These are phyloP conservation scores for Achlya hypogyna DNA, from an alignment of 352 stramenopile genomes.

Conservation along the genomic window DNA sequence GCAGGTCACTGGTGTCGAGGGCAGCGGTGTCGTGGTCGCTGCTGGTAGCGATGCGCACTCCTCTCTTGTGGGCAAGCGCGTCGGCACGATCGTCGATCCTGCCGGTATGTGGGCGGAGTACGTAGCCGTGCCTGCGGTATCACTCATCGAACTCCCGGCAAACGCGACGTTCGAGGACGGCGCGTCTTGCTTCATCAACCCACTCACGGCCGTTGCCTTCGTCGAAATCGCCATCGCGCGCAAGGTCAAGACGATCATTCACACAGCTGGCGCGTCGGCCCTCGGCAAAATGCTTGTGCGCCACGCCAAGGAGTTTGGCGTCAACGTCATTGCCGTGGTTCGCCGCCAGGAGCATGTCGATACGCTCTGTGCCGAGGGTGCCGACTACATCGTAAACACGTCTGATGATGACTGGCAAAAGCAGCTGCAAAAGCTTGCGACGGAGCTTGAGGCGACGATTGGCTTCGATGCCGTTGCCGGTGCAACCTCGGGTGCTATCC, in stretches of 20 bases:
- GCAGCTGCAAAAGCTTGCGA: conserved; percentile 9
- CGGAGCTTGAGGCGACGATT: conserved; percentile 17
- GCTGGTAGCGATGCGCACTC: conserved; percentile 4
- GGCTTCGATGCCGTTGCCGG: conserved; percentile 21
- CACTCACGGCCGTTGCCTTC: conserved; percentile 22
- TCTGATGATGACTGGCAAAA: not conserved
- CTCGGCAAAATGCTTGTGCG: conserved; percentile 24
- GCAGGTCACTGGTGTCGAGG: conserved; percentile 16
- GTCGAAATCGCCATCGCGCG: conserved; percentile 21
- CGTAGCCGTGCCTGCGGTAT: not conserved
- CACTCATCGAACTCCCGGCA: conserved; percentile 6
- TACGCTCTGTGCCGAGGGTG: conserved; percentile 16
- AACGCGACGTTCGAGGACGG: conserved; percentile 19
- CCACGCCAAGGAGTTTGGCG: conserved; percentile 7
- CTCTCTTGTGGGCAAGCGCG: conserved; percentile 10
- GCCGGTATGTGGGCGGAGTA: conserved; percentile 25
- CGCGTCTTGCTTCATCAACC: conserved; percentile 24
- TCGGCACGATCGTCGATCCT: not conserved
- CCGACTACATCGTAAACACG: conserved; percentile 23
- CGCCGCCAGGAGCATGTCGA: conserved; percentile 25
- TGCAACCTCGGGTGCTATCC: conserved; percentile 16
- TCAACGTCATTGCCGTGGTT: conserved; percentile 24
- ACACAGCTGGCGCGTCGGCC: conserved; percentile 23
- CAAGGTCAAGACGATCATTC: conserved; percentile 23
- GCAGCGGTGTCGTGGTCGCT: conserved; percentile 20